Base-by-base conservation (phyloP, 441 rosid genomes). In the Bocquillonia castaneifolia region DNA sequence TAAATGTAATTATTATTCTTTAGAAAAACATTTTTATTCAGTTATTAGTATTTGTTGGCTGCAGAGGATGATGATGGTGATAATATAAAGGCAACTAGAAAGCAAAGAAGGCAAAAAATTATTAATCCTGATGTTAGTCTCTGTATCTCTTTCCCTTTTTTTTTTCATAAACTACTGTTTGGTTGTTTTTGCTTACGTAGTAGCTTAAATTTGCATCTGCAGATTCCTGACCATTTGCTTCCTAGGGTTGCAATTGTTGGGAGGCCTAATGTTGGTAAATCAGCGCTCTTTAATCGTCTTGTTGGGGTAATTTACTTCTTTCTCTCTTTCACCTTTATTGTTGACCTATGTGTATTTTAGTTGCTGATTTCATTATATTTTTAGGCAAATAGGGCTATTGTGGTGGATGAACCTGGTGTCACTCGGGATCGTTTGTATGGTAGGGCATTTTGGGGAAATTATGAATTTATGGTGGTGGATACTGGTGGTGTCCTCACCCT, bases 321-420 rank as follows among this genome's bases (percentile, higher is more conserved):
- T 3, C 22, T 37, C 45, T n/a, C 14, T 63, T 25, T n/a, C 25
- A 26, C 31, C 64, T 54, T 18, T 48, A 10, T 31, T 47, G 25
- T 47, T 59, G 67, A 17, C 12, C 23, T 72, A 51, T 25, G 42
- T 59, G 14, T 31, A 23, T 25, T 68, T 51, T 0, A 9, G 42
- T 34, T 12, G 1, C 10, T 23, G 58, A 34, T 67, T 7, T 10
- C 6, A 34, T 45, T 42, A 50, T 36, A 36, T 45, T 6, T 64
- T 32, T 76, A 93, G 97, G 96, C 83, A 36, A 88, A 90, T 64
- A 85, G 70, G 81, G 98, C 97, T 17, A 93, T 93, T 73, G 98
- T 93, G 59, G 96, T 93, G 78, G 96, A 93, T 79, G 98, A 93
- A 76, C 97, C 98, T 69, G 98, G 98, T 58, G 98, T 86, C 63